Evolutionary conservation across 495 filamentous ascomycete species (phyloP), one percentile per base, ranked within the genome.

Genomic region (Lichenothelia convexa): DNA sequence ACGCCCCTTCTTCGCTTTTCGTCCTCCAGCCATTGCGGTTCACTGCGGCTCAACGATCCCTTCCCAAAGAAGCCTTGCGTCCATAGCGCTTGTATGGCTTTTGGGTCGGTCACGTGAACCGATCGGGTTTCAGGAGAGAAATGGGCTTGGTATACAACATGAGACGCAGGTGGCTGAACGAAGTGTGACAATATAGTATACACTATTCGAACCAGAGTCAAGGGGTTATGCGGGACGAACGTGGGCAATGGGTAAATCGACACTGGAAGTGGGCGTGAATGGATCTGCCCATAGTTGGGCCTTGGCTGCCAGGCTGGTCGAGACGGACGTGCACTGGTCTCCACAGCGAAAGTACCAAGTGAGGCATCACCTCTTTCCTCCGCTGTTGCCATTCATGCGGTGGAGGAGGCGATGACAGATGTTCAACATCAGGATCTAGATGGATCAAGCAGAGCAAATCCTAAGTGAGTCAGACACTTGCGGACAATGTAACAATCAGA

Each of bases 41-140:
- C 86, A 57, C 83, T 93, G 45, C 89, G 73, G 54, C 85, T 93
- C 41, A 95, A 63, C 36, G 60, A 83, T 32, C 89, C 89, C 56
- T 93, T 94, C 30, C 89, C 89, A 54, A 83, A 99, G 57, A 95
- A 95, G 1, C 89, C 89, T 51, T 81, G 75, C 53, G 93, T 78
- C 89, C 89, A 99, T 19, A 99, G 59, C 6, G 75, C 79, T 24
- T 76, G 68, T 32, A 91, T 75, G 1, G 80, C 69, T 22, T 61
- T 61, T 29, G 70, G 59, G 48, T 93, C 78, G 8, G 73, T 82
- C 23, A 99, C 70, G 55, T 94, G 84, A 3, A 95, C 67, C 3
- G 84, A 83, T 2, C 77, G 67, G 9, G 85, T 91, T 38, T 76
- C 73, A 1, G 67, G 57, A 23, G 80, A 81, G 62, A 87, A 93